A percentile compares a stretch with the other conserved stretches of the same genome.
phyloP scores from a whole-genome alignment of 2,329 filamentous ascomycete genomes.

The Pestalotiopsis sp. region DNA sequence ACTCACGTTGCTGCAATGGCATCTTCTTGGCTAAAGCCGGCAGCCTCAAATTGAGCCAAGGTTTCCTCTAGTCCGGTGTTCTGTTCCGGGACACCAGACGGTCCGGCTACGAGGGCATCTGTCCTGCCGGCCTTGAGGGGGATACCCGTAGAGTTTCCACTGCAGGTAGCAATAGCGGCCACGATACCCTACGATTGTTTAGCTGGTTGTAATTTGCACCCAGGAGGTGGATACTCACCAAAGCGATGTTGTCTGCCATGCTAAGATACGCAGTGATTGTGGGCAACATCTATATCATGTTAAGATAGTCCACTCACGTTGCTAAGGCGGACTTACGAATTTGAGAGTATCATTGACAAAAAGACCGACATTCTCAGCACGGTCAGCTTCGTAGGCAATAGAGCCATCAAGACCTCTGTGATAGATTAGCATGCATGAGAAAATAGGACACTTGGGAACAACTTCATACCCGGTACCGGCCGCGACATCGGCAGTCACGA shows the following conservation, averaged over 20 bases:
- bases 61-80: not conserved
- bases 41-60: slow-evolving; percentile 3
- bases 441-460: not conserved
- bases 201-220: not conserved
- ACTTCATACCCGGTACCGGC: slow-evolving; percentile 8
- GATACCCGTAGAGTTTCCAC: slow-evolving; percentile 8
- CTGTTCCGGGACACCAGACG: slow-evolving; percentile 5
- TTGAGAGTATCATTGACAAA: slow-evolving; percentile 10
- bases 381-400: slow-evolving; percentile 6
- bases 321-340: not conserved
- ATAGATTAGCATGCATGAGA: not conserved
- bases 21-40: slow-evolving; percentile 7
- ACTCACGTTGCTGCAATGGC: slow-evolving; percentile 7
- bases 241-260: slow-evolving; percentile 11
- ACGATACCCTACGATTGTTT: not conserved
- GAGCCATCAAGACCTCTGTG: slow-evolving; percentile 10
- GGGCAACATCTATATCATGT: slow-evolving; percentile 3
- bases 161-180: slow-evolving; percentile 4
- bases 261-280: slow-evolving; percentile 7
- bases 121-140: not conserved
- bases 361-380: slow-evolving; percentile 6
- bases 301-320: not conserved
- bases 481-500: slow-evolving; percentile 1
- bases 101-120: slow-evolving; percentile 5
- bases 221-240: not conserved